Conservation (phyloP, 1,284 basidiomycete species). For the Leccinum pachyderme region DNA sequence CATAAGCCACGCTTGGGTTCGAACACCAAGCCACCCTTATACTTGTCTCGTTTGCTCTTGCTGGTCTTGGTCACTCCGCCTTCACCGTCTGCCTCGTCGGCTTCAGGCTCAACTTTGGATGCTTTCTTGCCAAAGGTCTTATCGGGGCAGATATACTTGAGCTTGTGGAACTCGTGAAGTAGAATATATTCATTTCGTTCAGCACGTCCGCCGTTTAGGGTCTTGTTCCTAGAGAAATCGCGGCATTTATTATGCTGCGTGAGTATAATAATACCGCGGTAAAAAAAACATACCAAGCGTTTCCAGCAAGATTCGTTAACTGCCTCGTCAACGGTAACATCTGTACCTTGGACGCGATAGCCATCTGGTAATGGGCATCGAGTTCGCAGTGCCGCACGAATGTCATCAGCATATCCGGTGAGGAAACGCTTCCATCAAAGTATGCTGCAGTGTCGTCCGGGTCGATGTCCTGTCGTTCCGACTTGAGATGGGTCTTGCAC, state of each 20-base stretch:
- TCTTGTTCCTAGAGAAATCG: conserved; percentile 74
- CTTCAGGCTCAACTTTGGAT: conserved; percentile 36
- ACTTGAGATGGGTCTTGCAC: conserved; percentile 87
- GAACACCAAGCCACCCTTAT: conserved; percentile 97
- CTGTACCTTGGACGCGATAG: conserved; percentile 88
- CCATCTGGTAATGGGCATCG: conserved; percentile 96
- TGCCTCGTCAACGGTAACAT: conserved; percentile 89
- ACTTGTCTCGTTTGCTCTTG: conserved; percentile 89
- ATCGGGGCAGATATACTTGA: conserved; percentile 97
- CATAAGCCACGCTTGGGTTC: conserved; percentile 95
- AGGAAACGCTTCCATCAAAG: conserved; percentile 82
- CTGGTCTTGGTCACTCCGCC: conserved; percentile 50
- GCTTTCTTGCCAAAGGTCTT: conserved; percentile 83
- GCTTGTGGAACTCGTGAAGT: conserved; percentile 94
- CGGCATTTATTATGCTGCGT: background rate
- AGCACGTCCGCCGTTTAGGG: conserved; percentile 91
- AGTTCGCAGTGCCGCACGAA: conserved; percentile 93
- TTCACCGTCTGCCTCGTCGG: conserved; percentile 60
- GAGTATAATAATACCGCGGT: background rate
- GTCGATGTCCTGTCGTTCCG: conserved; percentile 89
- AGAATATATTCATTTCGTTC: conserved; percentile 99
- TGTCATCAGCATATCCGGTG: conserved; percentile 78
- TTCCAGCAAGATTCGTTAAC: conserved; percentile 96
- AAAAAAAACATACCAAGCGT: conserved; percentile 73
- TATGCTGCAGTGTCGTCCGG: conserved; percentile 92